Conservation (phyloP, 306 rosid genomes). For the Malus sieversii region DNA sequence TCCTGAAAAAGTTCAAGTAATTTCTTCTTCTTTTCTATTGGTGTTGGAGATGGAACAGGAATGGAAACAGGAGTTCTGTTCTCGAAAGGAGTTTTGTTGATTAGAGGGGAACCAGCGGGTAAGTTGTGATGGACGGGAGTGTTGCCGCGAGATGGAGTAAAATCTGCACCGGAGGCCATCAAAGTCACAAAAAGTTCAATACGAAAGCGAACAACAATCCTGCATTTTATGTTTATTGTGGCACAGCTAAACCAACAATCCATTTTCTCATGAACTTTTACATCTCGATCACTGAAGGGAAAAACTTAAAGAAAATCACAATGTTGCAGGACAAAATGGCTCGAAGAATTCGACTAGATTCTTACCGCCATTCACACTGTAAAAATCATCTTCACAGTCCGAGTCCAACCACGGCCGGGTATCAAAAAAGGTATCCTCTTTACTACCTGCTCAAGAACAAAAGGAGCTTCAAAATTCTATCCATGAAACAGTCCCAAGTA, state of each 20-base stretch:
- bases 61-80: conserved; percentile 22
- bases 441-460: conserved; percentile 51
- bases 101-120: conserved; percentile 24
- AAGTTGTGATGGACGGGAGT: conserved; percentile 55
- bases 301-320: background rate
- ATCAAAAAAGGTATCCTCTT: conserved; percentile 77
- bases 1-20: conserved; percentile 71
- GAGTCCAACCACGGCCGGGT: conserved; percentile 87
- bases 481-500: background rate
- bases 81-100: conserved; percentile 25
- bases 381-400: conserved; percentile 81
- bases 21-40: conserved; percentile 54
- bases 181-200: conserved; percentile 9
- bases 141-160: conserved; percentile 77
- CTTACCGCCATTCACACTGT: conserved; percentile 96
- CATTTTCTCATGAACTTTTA: background rate
- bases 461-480: background rate
- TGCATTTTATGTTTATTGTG: background rate
- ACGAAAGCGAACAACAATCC: background rate
- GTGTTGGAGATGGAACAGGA: conserved; percentile 48
- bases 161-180: conserved; percentile 37
- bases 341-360: conserved; percentile 10
- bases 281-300: background rate
- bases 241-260: background rate
- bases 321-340: conserved; percentile 1